Evolutionary conservation across 2,329 filamentous ascomycete genomes (phyloP).

Genomic region (Rhynchosporium agropyri): DNA sequence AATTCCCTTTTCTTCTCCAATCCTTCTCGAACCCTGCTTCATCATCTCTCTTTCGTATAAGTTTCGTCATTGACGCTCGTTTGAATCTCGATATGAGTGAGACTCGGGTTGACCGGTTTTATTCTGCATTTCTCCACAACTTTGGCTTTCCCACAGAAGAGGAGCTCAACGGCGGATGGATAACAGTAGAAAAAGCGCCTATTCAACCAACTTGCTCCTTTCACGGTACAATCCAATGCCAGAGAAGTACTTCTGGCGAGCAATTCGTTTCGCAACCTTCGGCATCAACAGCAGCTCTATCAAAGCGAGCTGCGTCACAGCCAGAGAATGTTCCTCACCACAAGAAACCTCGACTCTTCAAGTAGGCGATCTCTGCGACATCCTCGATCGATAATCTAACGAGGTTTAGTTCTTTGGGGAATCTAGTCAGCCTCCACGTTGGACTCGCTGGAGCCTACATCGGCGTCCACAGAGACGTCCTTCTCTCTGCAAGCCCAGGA

Average conservation of each 20-base stretch:
- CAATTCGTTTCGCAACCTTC: background rate
- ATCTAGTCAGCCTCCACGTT: constrained; percentile 21
- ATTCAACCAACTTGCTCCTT: background rate
- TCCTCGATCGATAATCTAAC: background rate
- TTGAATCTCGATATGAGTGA: too few relatives aligned
- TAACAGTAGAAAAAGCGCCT: background rate
- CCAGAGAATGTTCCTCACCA: background rate
- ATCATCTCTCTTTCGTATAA: too few relatives aligned
- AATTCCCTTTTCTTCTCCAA: too few relatives aligned
- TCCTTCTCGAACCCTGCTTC: too few relatives aligned
- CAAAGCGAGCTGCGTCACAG: background rate
- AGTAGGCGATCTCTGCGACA: background rate
- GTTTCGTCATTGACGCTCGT: too few relatives aligned
- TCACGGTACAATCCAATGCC: background rate
- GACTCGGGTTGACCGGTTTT: background rate
- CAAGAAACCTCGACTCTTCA: constrained; percentile 10
- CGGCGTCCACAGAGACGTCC: constrained; percentile 22
- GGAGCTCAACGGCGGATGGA: constrained; percentile 5
- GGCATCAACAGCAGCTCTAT: background rate
- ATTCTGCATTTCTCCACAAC: background rate
- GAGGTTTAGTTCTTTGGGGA: constrained; percentile 2
- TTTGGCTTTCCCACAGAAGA: background rate
- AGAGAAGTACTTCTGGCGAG: background rate
- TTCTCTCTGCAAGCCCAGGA: constrained; percentile 13
- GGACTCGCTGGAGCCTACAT: constrained; percentile 5